Evolutionary conservation across 2,329 filamentous ascomycete species (phyloP).

Genomic region (Colletotrichum cuscutae): DNA sequence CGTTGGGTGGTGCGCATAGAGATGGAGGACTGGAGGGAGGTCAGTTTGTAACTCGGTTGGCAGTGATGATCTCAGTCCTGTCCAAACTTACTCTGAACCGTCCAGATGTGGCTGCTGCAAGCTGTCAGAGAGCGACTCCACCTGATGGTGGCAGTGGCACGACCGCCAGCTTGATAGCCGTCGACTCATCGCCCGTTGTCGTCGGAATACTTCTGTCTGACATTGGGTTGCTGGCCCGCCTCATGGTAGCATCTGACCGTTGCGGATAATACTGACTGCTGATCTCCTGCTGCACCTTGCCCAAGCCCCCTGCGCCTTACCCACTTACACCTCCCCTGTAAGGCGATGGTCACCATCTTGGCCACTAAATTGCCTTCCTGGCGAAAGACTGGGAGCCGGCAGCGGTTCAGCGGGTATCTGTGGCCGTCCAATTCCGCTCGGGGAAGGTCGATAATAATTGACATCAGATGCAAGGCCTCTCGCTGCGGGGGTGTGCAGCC

Average conservation of each 20-base stretch:
- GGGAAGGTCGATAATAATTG: conserved; percentile 2
- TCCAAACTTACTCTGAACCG: background rate
- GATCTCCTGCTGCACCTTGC: conserved; percentile 9
- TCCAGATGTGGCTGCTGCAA: background rate
- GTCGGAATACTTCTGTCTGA: background rate
- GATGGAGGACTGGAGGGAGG: background rate
- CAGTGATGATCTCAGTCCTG: background rate
- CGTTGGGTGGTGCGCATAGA: background rate
- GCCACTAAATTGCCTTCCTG: background rate
- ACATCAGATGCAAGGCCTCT: conserved; percentile 18
- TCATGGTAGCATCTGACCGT: conserved; percentile 10
- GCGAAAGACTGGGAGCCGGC: background rate
- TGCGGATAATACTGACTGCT: background rate
- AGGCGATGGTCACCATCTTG: conserved; percentile 4
- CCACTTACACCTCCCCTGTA: conserved; percentile 1
- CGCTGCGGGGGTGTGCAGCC: conserved; percentile 20
- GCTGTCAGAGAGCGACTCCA: background rate
- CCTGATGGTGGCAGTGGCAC: background rate
- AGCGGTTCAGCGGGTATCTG: conserved; percentile 23
- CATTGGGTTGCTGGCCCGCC: background rate
- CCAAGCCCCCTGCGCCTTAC: conserved; percentile 1
- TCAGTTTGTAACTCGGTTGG: background rate
- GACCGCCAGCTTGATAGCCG: background rate
- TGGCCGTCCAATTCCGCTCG: conserved; percentile 8
- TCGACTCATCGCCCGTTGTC: background rate